A percentile compares a stretch with the other conserved stretches of the same genome.
These are phyloP conservation scores for Mycena indigotica DNA, from an alignment of 768 basidiomycete genomes.

Conservation along the genomic window DNA sequence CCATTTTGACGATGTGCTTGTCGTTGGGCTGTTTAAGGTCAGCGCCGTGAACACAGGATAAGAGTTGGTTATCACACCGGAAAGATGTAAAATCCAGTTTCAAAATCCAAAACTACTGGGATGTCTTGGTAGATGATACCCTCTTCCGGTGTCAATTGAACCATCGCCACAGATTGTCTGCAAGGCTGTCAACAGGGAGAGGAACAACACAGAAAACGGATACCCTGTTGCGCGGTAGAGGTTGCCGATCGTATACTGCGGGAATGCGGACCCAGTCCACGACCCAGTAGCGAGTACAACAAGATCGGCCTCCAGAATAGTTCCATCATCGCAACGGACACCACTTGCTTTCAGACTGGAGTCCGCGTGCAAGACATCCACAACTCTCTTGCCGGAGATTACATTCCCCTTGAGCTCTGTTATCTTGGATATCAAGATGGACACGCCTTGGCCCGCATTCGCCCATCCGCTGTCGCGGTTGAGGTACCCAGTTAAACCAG, in stretches of 20 bases:
- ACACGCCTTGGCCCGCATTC: slow-evolving; percentile 68
- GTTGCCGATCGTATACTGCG: slow-evolving; percentile 51
- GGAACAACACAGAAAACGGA: slow-evolving; percentile 15
- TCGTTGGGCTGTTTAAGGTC: slow-evolving; percentile 57
- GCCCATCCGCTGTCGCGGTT: slow-evolving; percentile 88
- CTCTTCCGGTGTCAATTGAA: slow-evolving; percentile 76
- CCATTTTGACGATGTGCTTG: slow-evolving; percentile 74
- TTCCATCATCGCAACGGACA: slow-evolving; percentile 64
- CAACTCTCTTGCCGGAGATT: slow-evolving; percentile 57
- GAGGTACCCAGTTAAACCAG: slow-evolving; percentile 55
- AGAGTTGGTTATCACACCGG: slow-evolving; percentile 53
- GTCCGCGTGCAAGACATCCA: slow-evolving; percentile 42
- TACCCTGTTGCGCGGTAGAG: slow-evolving; percentile 82
- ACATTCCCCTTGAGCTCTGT: slow-evolving; percentile 61
- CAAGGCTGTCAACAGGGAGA: neutral
- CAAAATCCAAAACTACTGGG: slow-evolving; percentile 75
- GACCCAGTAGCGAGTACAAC: slow-evolving; percentile 76
- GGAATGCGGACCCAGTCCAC: slow-evolving; percentile 85
- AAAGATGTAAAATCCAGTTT: slow-evolving; percentile 79
- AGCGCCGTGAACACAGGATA: neutral
- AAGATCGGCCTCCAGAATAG: slow-evolving; percentile 53
- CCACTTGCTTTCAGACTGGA: slow-evolving; percentile 50
- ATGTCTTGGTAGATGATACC: slow-evolving; percentile 57
- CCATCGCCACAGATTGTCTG: slow-evolving; percentile 79
- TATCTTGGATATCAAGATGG: slow-evolving; percentile 56